phyloP scores from a whole-genome alignment of 1,284 basidiomycete species.

The Tremellales sp. region DNA sequence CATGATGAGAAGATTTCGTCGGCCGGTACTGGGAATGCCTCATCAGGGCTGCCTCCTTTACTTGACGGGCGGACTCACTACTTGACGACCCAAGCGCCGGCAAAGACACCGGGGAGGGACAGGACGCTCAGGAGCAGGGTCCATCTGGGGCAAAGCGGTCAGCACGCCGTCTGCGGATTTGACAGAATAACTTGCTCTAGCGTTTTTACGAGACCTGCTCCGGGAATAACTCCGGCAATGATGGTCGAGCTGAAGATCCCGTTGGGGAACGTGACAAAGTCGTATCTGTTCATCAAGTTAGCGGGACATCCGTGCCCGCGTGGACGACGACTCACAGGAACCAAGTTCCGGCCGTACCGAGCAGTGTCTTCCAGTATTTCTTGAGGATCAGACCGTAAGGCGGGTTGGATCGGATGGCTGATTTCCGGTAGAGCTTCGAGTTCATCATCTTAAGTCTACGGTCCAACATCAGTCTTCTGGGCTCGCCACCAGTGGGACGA shows the following conservation, averaged over 20 bases:
- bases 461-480: conserved; percentile 28
- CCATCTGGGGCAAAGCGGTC: conserved; percentile 52
- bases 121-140: conserved; percentile 65
- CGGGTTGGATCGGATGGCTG: conserved; percentile 60
- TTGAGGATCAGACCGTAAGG: conserved; percentile 54
- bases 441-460: conserved; percentile 70
- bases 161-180: not conserved
- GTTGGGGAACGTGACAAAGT: conserved; percentile 71
- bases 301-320: not conserved
- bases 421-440: conserved; percentile 61
- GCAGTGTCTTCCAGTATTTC: conserved; percentile 64
- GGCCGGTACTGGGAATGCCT: conserved; percentile 17
- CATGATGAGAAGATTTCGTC: conserved; percentile 56
- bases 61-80: conserved; percentile 42
- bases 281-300: conserved; percentile 49
- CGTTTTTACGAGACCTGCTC: conserved; percentile 57
- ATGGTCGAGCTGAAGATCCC: conserved; percentile 60
- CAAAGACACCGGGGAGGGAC: conserved; percentile 62
- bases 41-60: not conserved
- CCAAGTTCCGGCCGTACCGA: conserved; percentile 70
- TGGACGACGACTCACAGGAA: conserved; percentile 50
- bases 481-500: not conserved
- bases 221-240: conserved; percentile 58
- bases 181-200: conserved; percentile 28
- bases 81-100: conserved; percentile 63